phyloP scores from a whole-genome alignment of 306 rosid genomes.

The Comarum palustre region DNA sequence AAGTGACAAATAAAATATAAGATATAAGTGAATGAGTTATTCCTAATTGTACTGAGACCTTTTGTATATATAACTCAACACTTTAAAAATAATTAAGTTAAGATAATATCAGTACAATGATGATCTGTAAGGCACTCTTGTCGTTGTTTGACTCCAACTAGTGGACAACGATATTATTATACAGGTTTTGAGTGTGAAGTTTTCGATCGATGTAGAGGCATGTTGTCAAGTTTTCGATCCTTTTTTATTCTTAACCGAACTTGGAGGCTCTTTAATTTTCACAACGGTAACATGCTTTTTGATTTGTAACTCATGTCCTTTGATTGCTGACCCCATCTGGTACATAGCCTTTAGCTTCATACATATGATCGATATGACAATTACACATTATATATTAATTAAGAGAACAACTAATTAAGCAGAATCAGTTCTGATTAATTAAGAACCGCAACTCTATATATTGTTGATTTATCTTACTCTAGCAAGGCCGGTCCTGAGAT shows the following conservation, averaged over 20 bases:
- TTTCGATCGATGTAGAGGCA: neutral
- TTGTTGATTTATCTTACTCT: neutral
- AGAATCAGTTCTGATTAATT: neutral
- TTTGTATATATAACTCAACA: too few relatives aligned
- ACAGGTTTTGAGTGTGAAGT: slow-evolving; percentile 17
- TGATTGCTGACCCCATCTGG: neutral
- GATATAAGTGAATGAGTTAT: too few relatives aligned
- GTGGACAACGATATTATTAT: slow-evolving; percentile 37
- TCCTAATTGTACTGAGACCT: too few relatives aligned
- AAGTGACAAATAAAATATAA: too few relatives aligned
- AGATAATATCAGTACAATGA: too few relatives aligned
- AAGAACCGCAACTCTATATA: neutral
- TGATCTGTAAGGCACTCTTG: too few relatives aligned
- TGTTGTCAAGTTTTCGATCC: slow-evolving; percentile 20
- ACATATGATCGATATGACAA: neutral
- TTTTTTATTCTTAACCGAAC: slow-evolving; percentile 28
- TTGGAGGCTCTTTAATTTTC: slow-evolving; percentile 41
- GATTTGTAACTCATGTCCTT: neutral
- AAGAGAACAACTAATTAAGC: neutral
- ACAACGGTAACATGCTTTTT: neutral
- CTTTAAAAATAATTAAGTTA: too few relatives aligned
- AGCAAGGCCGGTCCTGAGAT: too few relatives aligned
- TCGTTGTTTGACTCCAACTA: too few relatives aligned
- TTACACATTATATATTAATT: neutral
- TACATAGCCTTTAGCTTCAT: neutral